These are phyloP conservation scores for Nymphaea colorata DNA, from an alignment of 164 flowering plant genomes.

Conservation along the genomic window DNA sequence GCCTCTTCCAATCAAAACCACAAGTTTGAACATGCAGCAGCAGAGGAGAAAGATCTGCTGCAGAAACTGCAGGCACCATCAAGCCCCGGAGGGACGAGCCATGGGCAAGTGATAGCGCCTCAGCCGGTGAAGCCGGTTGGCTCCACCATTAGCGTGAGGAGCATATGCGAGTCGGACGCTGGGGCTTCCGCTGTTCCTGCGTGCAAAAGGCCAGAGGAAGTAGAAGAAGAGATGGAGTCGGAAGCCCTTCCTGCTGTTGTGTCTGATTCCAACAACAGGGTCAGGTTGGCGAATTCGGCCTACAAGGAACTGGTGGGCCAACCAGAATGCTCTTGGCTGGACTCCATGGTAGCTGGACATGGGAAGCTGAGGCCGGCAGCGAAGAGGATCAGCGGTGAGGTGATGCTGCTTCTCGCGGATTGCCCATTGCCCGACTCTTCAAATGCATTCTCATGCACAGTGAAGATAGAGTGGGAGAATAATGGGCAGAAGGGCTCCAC, in stretches of 20 bases:
- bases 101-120: conserved; percentile 32
- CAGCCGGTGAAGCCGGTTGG: conserved; percentile 68
- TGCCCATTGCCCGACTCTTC: conserved; percentile 17
- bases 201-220: conserved; percentile 42
- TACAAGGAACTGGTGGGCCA: conserved; percentile 93
- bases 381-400: conserved; percentile 72
- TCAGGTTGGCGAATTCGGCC: conserved; percentile 72
- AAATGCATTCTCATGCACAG: conserved; percentile 61
- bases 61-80: conserved; percentile 22
- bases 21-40: conserved; percentile 23
- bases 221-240: conserved; percentile 62
- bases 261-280: conserved; percentile 71
- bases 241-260: conserved; percentile 61
- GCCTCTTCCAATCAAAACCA: neutral
- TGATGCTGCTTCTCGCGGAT: conserved; percentile 32
- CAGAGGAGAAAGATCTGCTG: conserved; percentile 39
- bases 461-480: conserved; percentile 68
- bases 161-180: conserved; percentile 22
- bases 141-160: conserved; percentile 47
- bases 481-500: conserved; percentile 32
- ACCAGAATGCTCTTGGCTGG: conserved; percentile 89
- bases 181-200: neutral
- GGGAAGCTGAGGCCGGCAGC: conserved; percentile 17
- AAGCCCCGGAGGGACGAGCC: neutral
- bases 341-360: conserved; percentile 19